Conservation (phyloP, 2,329 filamentous ascomycete species). For the Elsinoe necatrix region DNA sequence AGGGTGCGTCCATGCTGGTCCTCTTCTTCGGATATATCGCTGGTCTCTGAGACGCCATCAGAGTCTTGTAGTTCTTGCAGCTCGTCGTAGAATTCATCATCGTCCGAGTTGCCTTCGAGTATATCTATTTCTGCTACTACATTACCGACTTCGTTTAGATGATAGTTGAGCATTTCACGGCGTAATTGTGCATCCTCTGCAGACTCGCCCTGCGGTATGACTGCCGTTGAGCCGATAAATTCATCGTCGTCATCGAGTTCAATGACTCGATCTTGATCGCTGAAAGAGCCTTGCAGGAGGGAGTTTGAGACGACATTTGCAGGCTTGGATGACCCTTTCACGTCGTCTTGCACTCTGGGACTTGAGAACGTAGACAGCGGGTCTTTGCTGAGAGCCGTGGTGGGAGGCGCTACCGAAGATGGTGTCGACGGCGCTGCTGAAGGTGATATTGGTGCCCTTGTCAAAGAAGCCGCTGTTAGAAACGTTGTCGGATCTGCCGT, state of each 20-base stretch:
- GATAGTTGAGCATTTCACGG: conserved; percentile 84
- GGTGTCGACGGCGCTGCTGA: too few relatives aligned
- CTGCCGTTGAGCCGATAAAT: conserved; percentile 35
- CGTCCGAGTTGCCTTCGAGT: conserved; percentile 52
- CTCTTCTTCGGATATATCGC: conserved; percentile 54
- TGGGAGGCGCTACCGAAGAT: too few relatives aligned
- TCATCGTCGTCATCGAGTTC: conserved; percentile 39
- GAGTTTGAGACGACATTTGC: conserved; percentile 48
- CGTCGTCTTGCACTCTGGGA: conserved; percentile 13
- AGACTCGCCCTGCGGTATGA: conserved; percentile 66
- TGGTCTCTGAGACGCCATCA: conserved; percentile 33
- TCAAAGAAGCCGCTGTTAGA: too few relatives aligned
- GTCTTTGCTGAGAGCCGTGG: too few relatives aligned
- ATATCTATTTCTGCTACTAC: conserved; percentile 88
- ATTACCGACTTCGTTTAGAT: conserved; percentile 76
- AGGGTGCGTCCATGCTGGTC: conserved; percentile 70
- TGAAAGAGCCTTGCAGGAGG: conserved; percentile 16
- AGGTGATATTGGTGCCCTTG: too few relatives aligned
- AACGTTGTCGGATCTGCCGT: too few relatives aligned
- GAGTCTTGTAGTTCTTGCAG: conserved; percentile 33
- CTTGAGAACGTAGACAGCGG: too few relatives aligned
- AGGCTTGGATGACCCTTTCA: conserved; percentile 20
- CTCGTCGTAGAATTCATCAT: conserved; percentile 46
- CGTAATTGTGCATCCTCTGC: conserved; percentile 72
- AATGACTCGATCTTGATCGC: conserved; percentile 31